phyloP scores from a whole-genome alignment of 768 basidiomycete genomes.

The Chiua virens region DNA sequence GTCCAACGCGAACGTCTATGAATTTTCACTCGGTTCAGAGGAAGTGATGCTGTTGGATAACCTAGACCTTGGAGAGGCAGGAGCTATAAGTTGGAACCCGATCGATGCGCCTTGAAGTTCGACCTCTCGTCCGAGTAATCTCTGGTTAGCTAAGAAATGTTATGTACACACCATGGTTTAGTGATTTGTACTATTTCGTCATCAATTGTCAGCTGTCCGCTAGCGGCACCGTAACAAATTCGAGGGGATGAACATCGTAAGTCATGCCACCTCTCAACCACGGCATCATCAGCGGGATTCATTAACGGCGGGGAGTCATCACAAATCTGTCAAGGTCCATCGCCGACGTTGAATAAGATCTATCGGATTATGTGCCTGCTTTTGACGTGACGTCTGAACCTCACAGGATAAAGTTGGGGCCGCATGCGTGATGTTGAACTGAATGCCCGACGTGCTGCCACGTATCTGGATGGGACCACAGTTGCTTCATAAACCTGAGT shows the following conservation, averaged over 20 bases:
- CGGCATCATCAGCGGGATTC: neutral
- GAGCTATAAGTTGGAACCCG: slow-evolving; percentile 85
- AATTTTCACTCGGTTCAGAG: slow-evolving; percentile 64
- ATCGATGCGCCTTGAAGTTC: slow-evolving; percentile 44
- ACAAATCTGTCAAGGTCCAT: neutral
- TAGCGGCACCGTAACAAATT: neutral
- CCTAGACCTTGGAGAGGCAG: slow-evolving; percentile 71
- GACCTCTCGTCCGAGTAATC: slow-evolving; percentile 20
- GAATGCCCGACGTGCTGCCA: neutral
- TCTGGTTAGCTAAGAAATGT: neutral
- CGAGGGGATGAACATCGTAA: neutral
- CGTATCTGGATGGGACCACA: no score
- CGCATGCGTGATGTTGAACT: neutral
- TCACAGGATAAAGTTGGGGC: neutral
- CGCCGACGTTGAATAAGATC: neutral
- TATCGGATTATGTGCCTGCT: neutral
- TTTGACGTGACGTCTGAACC: neutral
- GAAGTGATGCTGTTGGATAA: slow-evolving; percentile 68
- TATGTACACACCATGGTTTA: no score
- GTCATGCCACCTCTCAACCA: no score
- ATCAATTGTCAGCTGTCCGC: neutral
- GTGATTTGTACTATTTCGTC: no score
- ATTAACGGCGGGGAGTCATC: neutral
- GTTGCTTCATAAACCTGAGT: neutral
- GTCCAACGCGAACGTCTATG: slow-evolving; percentile 72